Base-by-base conservation (phyloP, 768 basidiomycete species). In the Termitomyces sp. region DNA sequence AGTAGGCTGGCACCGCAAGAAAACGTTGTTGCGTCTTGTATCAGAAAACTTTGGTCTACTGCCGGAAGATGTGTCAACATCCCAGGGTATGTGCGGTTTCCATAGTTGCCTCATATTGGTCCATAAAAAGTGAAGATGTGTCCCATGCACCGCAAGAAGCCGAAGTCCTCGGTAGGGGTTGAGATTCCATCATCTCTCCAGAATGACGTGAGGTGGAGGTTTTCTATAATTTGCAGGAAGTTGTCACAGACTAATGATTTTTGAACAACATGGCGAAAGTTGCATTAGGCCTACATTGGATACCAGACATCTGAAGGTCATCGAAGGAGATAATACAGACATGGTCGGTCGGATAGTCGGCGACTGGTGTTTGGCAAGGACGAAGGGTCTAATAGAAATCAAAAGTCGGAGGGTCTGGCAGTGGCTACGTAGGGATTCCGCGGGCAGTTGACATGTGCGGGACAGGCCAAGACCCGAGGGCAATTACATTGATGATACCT, bases 121-220 rank as follows among this genome's bases (percentile, higher is more conserved):
- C 25, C 16, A 43, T 25, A 6, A 21, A 47, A 34, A 47, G 19
- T 23, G 21, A 16, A 5, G 14, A 9, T n/a, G 23, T 47, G 23
- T 47, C 54, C 35, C 40, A 32, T 52, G 49, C 25, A 57, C 50
- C 56, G 56, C 50, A 57, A 57, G n/a, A 31, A 49, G 56, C 56
- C 56, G 56, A 57, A 14, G 49, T 57, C 46, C 46, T 23, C 32
- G 56, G 42, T 19, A 47, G 37, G 32, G 37, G 31, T 25, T 21
- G 4, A 32, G n/a, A 49, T 27, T 23, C 48, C 34, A 49, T 44
- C 25, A 44, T 23, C 34, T 50, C 12, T 32, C 6, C 47, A 34
- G 48, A 23, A 34, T 25, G 21, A 21, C 23, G 25, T 37, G 25
- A 50, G 25, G 35, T n/a, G 10, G n/a, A n/a, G 17, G 11, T 14